Base-by-base conservation (phyloP, 208 protist genomes). In the Vickermania spadyakhi region DNA sequence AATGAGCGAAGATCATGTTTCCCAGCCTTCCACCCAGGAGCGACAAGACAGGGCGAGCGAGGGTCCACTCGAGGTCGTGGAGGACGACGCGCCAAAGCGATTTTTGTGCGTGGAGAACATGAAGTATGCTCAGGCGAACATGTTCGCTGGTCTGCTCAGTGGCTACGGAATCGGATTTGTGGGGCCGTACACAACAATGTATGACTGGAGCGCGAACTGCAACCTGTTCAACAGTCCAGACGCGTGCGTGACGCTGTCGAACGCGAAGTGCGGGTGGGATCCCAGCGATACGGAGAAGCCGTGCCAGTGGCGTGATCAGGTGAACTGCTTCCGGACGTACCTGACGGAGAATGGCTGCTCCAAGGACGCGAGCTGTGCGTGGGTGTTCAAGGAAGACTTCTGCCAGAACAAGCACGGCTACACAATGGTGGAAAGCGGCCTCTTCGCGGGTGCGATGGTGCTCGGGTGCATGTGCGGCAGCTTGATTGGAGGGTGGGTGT, bases 161-260 rank as follows among this genome's bases (percentile, higher is more conserved):
- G 75, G 75, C 13, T 70, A 64, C 52, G 25, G 51, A 7, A 77
- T 74, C 55, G 75, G 75, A n/a, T 68, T 73, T 27, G 70, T 82
- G 28, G 61, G 60, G 28, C 64, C 67, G 21, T 78, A 78, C 57
- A 28, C 45, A 7, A 36, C 53, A 21, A 53, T 82, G 18, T 75
- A 76, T 59, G 52, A 59, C 18, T 67, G 25, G 27, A 63, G 62
- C 0, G 65, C 70, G 1, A 70, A 78, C 31, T 82, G 75, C 65
- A 55, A 42, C 21, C 50, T 64, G 3, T 71, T 62, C 57, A 28
- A 52, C 23, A 36, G 31, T 2, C 3, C 21, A 13, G 28, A 5
- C 2, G 30, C 56, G 2, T 73, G 68, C 57, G 56, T 23, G 13
- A 66, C 60, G 1, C 55, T 72, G n/a, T 45, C 30, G 5, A 58